Evolutionary conservation across 306 rosid species (phyloP), one percentile per base, ranked within the genome.

Genomic region (Elaeagnus macrophylla): DNA sequence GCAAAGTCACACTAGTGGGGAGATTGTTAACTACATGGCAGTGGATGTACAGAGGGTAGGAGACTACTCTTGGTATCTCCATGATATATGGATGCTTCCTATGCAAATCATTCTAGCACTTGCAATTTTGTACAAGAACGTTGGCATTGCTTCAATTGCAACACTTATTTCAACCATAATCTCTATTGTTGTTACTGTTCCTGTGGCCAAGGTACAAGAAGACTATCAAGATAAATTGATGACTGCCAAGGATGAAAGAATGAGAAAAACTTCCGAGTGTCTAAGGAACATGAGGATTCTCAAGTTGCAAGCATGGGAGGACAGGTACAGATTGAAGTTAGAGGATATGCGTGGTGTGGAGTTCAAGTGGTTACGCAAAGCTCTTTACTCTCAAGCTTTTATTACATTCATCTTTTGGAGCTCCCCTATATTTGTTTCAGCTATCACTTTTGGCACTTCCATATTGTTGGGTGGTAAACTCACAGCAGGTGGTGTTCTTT

Each of bases 241-340:
- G 99, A 67, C 94, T 56, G 95, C 99, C 17, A 93, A 93, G 84
- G 99, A 93, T 73, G 99, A 93, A 48, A 82, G 99, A 60, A 93
- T 93, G 99, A 87, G 95, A 53, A 87, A 84, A 78, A 93, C 99
- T 55, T 93, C 99, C 0, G 99, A 87, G 82, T 86, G 94, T 62
- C 67, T 93, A 38, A 83, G 89, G 81, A 93, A 88, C 74, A 93
- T 87, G 99, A 79, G 96, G 85, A 80, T 84, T 74, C 94, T 93
- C 67, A 93, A 93, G 80, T 72, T 93, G 73, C 95, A 93, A 88
- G 99, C 96, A 65, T 93, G 95, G 99, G 99, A 93, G 70, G 95
- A 79, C 11, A 77, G 99, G 65, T 93, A 93, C 71, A 76, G 73
- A 43, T 60, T 72, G 36, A 70, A 35, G 76, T 68, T 93, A 67